A percentile compares a stretch with the other conserved stretches of the same genome.
Evolutionary conservation across 345 rosid species (phyloP).

Genomic region (Boechera retrofracta): DNA sequence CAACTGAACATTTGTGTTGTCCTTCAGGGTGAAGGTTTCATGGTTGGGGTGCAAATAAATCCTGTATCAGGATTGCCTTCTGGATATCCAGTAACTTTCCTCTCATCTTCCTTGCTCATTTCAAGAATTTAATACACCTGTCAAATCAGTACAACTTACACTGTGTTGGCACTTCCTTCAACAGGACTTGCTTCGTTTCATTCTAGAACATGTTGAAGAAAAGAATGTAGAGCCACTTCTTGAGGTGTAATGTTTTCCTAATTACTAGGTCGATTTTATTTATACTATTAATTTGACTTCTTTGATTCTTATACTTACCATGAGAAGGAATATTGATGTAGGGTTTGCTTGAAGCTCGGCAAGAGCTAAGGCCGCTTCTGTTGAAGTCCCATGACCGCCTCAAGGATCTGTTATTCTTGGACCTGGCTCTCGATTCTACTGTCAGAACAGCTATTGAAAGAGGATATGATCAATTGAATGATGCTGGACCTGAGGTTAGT

Average conservation of each 20-base stretch:
- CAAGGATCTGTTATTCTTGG: slow-evolving; percentile 93
- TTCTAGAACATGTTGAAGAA: slow-evolving; percentile 83
- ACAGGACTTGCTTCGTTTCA: slow-evolving; percentile 88
- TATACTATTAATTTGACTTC: slow-evolving; percentile 8
- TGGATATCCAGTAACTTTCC: slow-evolving; percentile 74
- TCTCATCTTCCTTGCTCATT: slow-evolving; percentile 39
- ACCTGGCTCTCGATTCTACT: slow-evolving; percentile 91
- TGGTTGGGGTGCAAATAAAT: slow-evolving; percentile 98
- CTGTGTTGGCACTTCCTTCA: slow-evolving; percentile 37
- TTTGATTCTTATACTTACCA: slow-evolving; percentile 22
- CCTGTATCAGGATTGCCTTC: slow-evolving; percentile 89
- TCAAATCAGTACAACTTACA: slow-evolving; percentile 31
- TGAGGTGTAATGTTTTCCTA: slow-evolving; percentile 60
- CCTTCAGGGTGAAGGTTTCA: slow-evolving; percentile 94
- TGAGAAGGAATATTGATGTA: slow-evolving; percentile 43
- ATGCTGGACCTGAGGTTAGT: slow-evolving; percentile 85
- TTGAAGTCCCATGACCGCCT: slow-evolving; percentile 73
- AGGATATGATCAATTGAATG: slow-evolving; percentile 81
- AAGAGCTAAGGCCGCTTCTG: slow-evolving; percentile 83
- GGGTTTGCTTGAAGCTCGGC: slow-evolving; percentile 98
- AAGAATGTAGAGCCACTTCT: slow-evolving; percentile 85
- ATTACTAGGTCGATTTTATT: not conserved
- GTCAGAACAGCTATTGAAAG: slow-evolving; percentile 97
- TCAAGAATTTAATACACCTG: slow-evolving; percentile 19
- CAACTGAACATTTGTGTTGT: slow-evolving; percentile 33